Evolutionary conservation across 192 early-diverging fungal genomes (phyloP).

Genomic region (Entrophospora sp.): DNA sequence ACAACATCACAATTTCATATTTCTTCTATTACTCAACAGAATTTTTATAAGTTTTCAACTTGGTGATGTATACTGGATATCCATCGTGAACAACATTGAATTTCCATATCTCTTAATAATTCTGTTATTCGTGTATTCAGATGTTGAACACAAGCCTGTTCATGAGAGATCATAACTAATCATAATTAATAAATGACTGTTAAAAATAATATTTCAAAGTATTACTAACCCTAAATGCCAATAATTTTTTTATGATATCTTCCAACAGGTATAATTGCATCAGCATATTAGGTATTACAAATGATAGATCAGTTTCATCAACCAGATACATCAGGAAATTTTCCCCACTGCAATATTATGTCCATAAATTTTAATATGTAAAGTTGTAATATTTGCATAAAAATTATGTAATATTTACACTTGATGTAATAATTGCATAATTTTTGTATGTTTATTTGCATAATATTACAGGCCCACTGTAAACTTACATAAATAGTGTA

Average conservation of each 20-base stretch:
- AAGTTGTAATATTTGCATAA: no score
- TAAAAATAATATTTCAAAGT: conserved; percentile 3
- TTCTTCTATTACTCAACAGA: not conserved
- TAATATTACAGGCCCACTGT: no score
- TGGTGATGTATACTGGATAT: not conserved
- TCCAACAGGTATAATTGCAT: conserved; percentile 6
- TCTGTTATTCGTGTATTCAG: not conserved
- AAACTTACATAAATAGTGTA: no score
- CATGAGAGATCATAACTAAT: conserved; percentile 13
- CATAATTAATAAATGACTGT: not conserved
- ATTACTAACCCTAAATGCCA: not conserved
- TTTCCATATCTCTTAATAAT: not conserved
- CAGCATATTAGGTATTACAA: not conserved
- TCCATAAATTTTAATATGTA: no score
- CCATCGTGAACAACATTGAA: not conserved
- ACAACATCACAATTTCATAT: no score
- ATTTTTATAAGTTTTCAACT: not conserved
- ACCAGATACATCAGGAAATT: no score
- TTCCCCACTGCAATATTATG: no score
- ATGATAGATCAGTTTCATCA: not conserved
- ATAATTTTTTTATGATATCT: conserved; percentile 14
- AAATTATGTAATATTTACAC: no score
- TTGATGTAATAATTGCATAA: no score
- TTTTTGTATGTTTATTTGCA: no score
- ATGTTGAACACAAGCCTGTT: conserved; percentile 1